A percentile compares a stretch with the other conserved stretches of the same genome.
Evolutionary conservation across 495 filamentous ascomycete genomes (phyloP).

Genomic region (Penicillium parvum): DNA sequence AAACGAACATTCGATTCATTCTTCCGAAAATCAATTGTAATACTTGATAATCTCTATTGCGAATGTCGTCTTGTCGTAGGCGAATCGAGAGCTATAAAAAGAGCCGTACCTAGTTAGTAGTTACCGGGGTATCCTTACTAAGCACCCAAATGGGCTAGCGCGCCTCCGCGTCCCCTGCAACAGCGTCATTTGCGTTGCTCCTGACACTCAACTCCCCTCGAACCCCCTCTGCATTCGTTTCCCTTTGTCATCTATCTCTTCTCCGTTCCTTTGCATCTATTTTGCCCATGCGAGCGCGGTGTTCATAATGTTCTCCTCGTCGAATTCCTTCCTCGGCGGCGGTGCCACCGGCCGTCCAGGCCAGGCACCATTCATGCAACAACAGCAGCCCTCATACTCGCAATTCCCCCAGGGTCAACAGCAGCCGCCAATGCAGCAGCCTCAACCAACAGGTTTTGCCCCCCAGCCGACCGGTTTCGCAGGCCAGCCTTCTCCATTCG

Average conservation of each 20-base stretch:
- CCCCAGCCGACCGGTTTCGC: conserved; percentile 52
- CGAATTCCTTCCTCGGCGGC: conserved; percentile 77
- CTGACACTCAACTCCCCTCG: conserved; percentile 20
- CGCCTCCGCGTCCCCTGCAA: conserved; percentile 24
- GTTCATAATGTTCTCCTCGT: conserved; percentile 76
- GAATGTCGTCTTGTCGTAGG: no score
- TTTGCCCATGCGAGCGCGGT: conserved; percentile 27
- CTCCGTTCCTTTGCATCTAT: conserved; percentile 16
- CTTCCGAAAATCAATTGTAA: neutral
- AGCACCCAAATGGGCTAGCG: conserved; percentile 22
- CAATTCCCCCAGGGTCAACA: conserved; percentile 48
- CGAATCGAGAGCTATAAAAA: no score
- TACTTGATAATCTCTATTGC: no score
- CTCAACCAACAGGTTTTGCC: conserved; percentile 52
- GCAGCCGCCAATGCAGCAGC: conserved; percentile 45
- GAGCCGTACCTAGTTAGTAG: neutral
- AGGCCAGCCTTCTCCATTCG: conserved; percentile 31
- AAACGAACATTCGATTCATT: neutral
- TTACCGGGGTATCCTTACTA: conserved; percentile 14
- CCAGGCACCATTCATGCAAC: conserved; percentile 48
- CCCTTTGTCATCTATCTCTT: conserved; percentile 19
- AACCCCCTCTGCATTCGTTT: conserved; percentile 14
- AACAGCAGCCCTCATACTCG: conserved; percentile 44
- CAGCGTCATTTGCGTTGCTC: conserved; percentile 31
- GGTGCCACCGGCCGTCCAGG: conserved; percentile 70